Evolutionary conservation across 805 yeast genomes (phyloP), one percentile per base, ranked within the genome.

Genomic region (Candida insectalens): DNA sequence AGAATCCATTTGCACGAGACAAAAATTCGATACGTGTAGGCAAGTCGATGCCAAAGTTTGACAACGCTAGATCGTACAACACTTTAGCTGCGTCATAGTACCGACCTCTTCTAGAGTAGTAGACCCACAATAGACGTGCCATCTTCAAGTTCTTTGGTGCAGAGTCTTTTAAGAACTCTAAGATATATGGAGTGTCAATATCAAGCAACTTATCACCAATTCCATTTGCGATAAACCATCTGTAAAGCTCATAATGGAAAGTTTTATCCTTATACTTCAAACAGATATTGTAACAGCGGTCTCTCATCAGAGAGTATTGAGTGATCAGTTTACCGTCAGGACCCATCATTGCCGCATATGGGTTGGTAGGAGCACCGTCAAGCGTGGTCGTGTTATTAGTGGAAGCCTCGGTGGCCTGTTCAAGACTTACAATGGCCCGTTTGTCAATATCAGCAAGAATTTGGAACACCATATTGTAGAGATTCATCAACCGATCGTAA

Each of bases 161-260:
- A 37, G 71, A 74, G 47, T 77, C 83, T 44, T 77, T 76, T 50
- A 92, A 68, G 46, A 83, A 92, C 19, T 80, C 75, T 39, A 84
- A 63, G 25, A 92, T 74, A 48, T 65, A 89, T 9, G 88, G 83
- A 0, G 96, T 84, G 35, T 83, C 82, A 36, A 89, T 69, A 30
- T 80, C 83, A 38, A 89, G 63, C 29, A 92, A 61, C 40, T 83
- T 73, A 36, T 81, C 92, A 40, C 83, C 78, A 19, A 76, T 70
- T 4, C 84, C 88, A 49, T 83, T 83, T 29, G 67, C 59, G 22
- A 85, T 78, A 45, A 85, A 77, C 96, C 97, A 92, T 53, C 84
- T 89, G 55, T 92, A 92, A 43, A 92, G 71, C 42, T 83, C 83
- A 57, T 78, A 85, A 43, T 92, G 98, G 68, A 92, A 92, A n/a